Evolutionary conservation across 1,139 yeast species (phyloP), one percentile per base, ranked within the genome.

Genomic region (Taphrina communis): DNA sequence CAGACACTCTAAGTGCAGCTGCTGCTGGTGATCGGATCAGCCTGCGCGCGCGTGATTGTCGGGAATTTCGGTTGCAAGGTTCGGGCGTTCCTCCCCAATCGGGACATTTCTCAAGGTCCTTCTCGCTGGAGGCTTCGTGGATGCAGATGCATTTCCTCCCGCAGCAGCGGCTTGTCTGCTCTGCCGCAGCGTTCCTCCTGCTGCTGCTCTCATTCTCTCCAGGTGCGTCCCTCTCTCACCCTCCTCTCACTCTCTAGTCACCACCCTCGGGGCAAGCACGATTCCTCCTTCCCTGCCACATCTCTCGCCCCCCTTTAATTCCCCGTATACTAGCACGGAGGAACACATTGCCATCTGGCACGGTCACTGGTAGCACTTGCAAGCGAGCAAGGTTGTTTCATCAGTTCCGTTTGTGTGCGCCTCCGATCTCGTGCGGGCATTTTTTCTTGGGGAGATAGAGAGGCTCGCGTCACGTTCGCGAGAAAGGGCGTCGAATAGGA

Each of bases 131-230:
- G 41, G 17, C 17, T 17, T 17, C 17, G 17, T 17, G 17, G 17
- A 17, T 17, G n/a, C 48, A 14, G 48, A 53, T 53, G 58, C 58
- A 53, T 35, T 53, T 53, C 41, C 21, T 11, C 36, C 58, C 58
- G 58, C 58, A 7, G 36, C 55, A 21, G n/a, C 41, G 58, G 11
- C 58, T 53, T 35, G 58, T 36, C 58, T 12, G 35, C 14, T 38
- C 58, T 14, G 42, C 42, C n/a, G 48, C 48, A 6, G 31, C 31
- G 31, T 25, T 2, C 31, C 48, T 44, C 41, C 42, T 53, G 14
- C 58, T 53, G 42, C 58, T 53, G 42, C 58, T 53, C 58, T 8
- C 48, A 11, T 17, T 44, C 48, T 44, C 36, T 17, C 53, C 58
- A 53, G 58, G 58, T 53, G 35, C 42, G 58, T 53, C 7, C 35